Conservation (phyloP, 106 monocot genomes). For the Dioscorea dumetorum region DNA sequence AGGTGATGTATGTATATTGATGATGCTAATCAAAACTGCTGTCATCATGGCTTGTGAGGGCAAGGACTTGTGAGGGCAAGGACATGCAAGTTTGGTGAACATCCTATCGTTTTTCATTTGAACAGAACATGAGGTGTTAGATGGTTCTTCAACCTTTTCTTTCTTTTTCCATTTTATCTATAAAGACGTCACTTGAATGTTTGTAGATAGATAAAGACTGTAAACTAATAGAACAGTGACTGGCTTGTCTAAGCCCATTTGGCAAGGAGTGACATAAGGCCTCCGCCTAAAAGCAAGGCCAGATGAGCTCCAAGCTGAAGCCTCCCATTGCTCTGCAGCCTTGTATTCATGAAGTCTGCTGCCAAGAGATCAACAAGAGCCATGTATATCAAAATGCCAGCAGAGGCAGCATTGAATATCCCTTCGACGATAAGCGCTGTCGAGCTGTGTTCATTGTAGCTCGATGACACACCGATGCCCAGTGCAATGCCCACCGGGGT, state of each 20-base stretch:
- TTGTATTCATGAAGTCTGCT: constrained; percentile 6
- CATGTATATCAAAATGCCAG: constrained; percentile 10
- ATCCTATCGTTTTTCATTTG: too few relatives aligned
- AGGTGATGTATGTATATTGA: background rate
- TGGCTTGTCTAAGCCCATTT: constrained; percentile 3
- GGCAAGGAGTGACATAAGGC: constrained; percentile 1
- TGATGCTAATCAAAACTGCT: too few relatives aligned
- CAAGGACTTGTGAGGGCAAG: too few relatives aligned
- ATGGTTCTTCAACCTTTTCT: too few relatives aligned
- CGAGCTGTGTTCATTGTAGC: constrained; percentile 9
- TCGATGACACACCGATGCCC: background rate
- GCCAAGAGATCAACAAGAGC: constrained; percentile 10
- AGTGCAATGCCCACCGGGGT: background rate
- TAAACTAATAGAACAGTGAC: too few relatives aligned
- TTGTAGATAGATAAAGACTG: too few relatives aligned
- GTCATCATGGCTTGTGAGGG: too few relatives aligned
- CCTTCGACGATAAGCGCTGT: constrained; percentile 7
- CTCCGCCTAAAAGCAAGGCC: constrained; percentile 6
- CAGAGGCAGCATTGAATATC: constrained; percentile 4
- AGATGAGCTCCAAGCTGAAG: constrained; percentile 4
- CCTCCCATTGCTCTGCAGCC: constrained; percentile 5
- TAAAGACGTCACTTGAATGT: too few relatives aligned
- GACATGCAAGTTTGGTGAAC: too few relatives aligned
- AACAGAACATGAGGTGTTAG: too few relatives aligned
- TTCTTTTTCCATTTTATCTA: too few relatives aligned